A percentile compares a stretch with the other conserved stretches of the same genome.
These are phyloP conservation scores for Ophiostoma himal-ulmi DNA, from an alignment of 2,329 filamentous ascomycete species.

Conservation along the genomic window DNA sequence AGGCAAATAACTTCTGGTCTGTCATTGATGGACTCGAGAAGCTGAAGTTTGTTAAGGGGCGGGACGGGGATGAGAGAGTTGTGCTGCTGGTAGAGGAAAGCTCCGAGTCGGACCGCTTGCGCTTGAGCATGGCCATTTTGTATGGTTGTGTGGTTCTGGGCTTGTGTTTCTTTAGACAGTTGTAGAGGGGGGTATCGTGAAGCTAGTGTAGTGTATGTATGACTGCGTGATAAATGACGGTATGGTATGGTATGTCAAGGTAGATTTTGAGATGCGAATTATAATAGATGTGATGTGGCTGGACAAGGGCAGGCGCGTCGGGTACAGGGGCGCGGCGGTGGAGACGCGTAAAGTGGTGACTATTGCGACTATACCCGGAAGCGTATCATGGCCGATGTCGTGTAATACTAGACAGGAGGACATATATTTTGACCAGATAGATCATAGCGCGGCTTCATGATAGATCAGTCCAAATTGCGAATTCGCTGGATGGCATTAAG, in stretches of 20 bases:
- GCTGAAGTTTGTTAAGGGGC: constrained; percentile 29
- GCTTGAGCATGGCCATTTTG: constrained; percentile 51
- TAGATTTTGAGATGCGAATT: background rate
- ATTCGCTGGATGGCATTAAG: too few relatives aligned
- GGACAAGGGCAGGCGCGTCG: background rate
- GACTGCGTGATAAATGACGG: background rate
- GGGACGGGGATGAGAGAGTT: constrained; percentile 39
- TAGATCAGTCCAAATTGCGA: too few relatives aligned
- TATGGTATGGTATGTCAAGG: background rate
- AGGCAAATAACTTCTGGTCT: constrained; percentile 31
- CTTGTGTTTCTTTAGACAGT: background rate
- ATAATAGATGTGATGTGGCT: background rate
- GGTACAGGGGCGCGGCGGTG: background rate
- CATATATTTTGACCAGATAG: too few relatives aligned
- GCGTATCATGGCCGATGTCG: background rate
- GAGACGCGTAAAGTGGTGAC: constrained; percentile 15
- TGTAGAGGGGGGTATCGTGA: background rate
- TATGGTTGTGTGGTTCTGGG: background rate
- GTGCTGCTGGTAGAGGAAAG: constrained; percentile 43
- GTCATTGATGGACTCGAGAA: constrained; percentile 29
- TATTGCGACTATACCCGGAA: background rate
- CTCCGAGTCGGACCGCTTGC: constrained; percentile 58
- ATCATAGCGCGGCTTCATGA: too few relatives aligned
- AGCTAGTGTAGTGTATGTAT: background rate
- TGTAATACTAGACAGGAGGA: too few relatives aligned